These are phyloP conservation scores for Torulaspora delbrueckii DNA, from an alignment of 805 yeast genomes.

Conservation along the genomic window DNA sequence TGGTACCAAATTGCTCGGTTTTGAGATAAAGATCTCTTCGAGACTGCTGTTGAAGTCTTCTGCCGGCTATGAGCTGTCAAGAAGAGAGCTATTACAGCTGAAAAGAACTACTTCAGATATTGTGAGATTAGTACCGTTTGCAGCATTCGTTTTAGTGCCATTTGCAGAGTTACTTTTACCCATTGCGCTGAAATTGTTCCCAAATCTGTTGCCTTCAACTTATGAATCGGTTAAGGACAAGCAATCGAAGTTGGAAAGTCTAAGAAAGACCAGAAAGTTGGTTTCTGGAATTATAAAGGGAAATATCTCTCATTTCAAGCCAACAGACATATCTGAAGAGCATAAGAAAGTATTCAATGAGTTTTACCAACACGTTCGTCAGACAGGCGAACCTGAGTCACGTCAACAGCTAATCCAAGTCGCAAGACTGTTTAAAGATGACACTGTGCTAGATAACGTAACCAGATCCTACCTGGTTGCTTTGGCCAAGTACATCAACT, in stretches of 20 bases:
- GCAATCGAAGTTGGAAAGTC: conserved; percentile 50
- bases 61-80: conserved; percentile 83
- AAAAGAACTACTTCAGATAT: conserved; percentile 84
- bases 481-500: conserved; percentile 83
- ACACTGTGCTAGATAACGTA: conserved; percentile 84
- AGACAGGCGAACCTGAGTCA: conserved; percentile 56
- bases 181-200: conserved; percentile 85
- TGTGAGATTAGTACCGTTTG: conserved; percentile 84
- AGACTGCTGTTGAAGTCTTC: conserved; percentile 75
- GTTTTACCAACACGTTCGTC: conserved; percentile 68
- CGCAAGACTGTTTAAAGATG: conserved; percentile 89
- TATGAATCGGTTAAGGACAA: conserved; percentile 64
- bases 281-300: conserved; percentile 59
- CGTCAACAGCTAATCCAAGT: conserved; percentile 71
- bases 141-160: conserved; percentile 84
- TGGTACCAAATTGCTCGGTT: conserved; percentile 89
- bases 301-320: conserved; percentile 61
- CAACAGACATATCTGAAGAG: conserved; percentile 59
- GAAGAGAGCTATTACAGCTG: conserved; percentile 86
- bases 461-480: conserved; percentile 89
- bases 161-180: conserved; percentile 92
- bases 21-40: conserved; percentile 80
- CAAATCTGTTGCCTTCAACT: conserved; percentile 89
- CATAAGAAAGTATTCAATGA: conserved; percentile 73
- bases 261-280: conserved; percentile 58